Evolutionary conservation across 495 filamentous ascomycete species (phyloP).

Genomic region (Aspergillus biplanus): DNA sequence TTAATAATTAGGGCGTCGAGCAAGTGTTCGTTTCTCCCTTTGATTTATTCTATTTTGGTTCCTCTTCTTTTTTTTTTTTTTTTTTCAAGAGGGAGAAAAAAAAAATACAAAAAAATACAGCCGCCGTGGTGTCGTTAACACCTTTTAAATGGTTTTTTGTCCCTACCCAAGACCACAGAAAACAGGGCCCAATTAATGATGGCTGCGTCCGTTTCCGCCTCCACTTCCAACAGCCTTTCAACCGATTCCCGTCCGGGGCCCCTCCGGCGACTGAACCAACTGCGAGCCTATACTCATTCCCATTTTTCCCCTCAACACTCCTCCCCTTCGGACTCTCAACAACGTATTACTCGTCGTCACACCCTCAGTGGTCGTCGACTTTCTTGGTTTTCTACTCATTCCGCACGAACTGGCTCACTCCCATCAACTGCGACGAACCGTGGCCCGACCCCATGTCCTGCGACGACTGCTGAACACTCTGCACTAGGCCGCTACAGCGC

Average conservation of each 20-base stretch:
- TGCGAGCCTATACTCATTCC: constrained; percentile 72
- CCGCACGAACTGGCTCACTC: constrained; percentile 29
- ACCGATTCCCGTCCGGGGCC: constrained; percentile 57
- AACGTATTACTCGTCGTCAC: constrained; percentile 36
- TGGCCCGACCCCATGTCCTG: constrained; percentile 38
- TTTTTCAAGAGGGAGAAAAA: neutral
- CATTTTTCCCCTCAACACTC: constrained; percentile 56
- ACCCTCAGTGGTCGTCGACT: constrained; percentile 43
- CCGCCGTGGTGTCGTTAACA: no score
- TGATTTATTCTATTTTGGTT: neutral
- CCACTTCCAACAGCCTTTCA: constrained; percentile 35
- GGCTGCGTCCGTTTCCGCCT: constrained; percentile 47
- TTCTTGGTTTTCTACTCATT: constrained; percentile 41
- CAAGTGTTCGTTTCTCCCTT: no score
- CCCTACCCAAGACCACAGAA: constrained; percentile 9
- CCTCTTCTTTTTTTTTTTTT: neutral
- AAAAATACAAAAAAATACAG: no score
- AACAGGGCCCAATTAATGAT: constrained; percentile 32
- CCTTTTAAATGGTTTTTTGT: neutral
- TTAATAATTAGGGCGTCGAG: neutral
- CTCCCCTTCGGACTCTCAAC: constrained; percentile 36
- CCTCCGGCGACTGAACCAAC: constrained; percentile 72
- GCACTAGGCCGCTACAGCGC: constrained; percentile 42
- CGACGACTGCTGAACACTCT: constrained; percentile 34
- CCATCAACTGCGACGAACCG: constrained; percentile 31